Base-by-base conservation (phyloP, 1,284 basidiomycete species). In the Vanrija sp. region DNA sequence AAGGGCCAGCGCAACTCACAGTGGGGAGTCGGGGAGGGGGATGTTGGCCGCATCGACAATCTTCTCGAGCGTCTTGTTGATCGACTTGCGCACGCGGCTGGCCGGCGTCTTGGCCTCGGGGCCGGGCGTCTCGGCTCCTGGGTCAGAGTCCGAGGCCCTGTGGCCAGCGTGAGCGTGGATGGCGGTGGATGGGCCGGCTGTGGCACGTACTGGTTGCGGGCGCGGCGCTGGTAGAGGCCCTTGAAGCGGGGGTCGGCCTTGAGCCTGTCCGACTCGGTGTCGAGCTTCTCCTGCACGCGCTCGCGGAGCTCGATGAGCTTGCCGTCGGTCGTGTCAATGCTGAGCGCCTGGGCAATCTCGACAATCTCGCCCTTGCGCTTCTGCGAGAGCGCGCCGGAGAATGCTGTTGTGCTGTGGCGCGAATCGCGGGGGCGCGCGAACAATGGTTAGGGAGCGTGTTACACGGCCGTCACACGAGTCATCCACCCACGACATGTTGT, bases 361-460 rank as follows among this genome's bases (percentile, higher is more conserved):
- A 67, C 60, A 31, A 73, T 61, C 6, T 75, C 72, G 23, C 60
- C 57, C 55, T 71, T 71, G 39, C 66, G 63, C 56, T 73, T 73
- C n/a, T 39, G 47, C 18, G 49, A 24, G 19, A 75, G 55, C 1
- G 69, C 62, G 19, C 72, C 72, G 6, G 67, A 52, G 63, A 62
- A 75, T 19, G 49, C 37, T 31, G 31, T 31, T 31, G 31, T 31
- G 31, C 54, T 61, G 52, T 54, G 18, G 47, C 43, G 45, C 4
- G 7, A 27, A 10, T 19, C 4, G 16, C 3, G 19, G 9, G 16
- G 19, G 10, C 12, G 4, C 2, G 31, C n/a, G 27, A 25, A 19
- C 37, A 36, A n/a, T n/a, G 31, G 31, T 31, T 27, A 27, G 25
- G 31, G 9, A 9, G 43, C 12, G 31, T 7, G 31, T 31, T 31